These are phyloP conservation scores for Isoetes taiwanensis DNA, from an alignment of 75 land plant species.

Conservation along the genomic window DNA sequence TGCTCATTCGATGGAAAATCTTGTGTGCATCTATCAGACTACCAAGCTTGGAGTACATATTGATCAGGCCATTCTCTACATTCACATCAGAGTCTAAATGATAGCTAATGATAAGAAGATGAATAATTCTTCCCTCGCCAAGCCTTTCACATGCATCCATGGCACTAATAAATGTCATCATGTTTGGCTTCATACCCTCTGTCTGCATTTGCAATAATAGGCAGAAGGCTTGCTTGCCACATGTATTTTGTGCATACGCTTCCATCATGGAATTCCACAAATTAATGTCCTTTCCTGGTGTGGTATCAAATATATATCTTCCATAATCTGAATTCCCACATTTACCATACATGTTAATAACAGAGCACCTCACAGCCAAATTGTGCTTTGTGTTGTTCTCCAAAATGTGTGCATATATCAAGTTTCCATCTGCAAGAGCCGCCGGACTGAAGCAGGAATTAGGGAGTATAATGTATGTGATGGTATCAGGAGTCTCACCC, in stretches of 20 bases:
- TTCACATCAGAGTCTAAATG: neutral
- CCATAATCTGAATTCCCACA: slow-evolving; percentile 30
- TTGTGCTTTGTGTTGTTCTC: slow-evolving; percentile 11
- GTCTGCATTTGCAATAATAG: slow-evolving; percentile 29
- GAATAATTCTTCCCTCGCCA: neutral
- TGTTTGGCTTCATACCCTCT: slow-evolving; percentile 13
- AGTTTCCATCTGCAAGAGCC: slow-evolving; percentile 13
- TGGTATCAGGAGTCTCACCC: slow-evolving; percentile 23
- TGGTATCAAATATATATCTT: slow-evolving; percentile 14
- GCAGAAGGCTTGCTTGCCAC: slow-evolving; percentile 21
- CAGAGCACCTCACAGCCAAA: slow-evolving; percentile 28
- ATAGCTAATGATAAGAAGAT: neutral
- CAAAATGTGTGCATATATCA: slow-evolving; percentile 20
- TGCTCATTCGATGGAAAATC: slow-evolving; percentile 2
- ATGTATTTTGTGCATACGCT: slow-evolving; percentile 27
- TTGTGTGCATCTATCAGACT: neutral
- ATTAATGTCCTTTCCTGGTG: slow-evolving; percentile 23
- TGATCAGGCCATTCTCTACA: slow-evolving; percentile 8
- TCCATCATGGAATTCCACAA: slow-evolving; percentile 39
- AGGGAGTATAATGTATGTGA: slow-evolving; percentile 26
- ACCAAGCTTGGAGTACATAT: slow-evolving; percentile 15
- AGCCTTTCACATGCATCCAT: slow-evolving; percentile 18
- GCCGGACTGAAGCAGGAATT: slow-evolving; percentile 16
- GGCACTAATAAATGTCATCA: slow-evolving; percentile 25
- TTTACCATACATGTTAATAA: slow-evolving; percentile 38